A percentile compares a stretch with the other conserved stretches of the same genome.
Conservation (phyloP, 1,139 yeast species). For the Zhuliangozyma parablackwelliae region DNA sequence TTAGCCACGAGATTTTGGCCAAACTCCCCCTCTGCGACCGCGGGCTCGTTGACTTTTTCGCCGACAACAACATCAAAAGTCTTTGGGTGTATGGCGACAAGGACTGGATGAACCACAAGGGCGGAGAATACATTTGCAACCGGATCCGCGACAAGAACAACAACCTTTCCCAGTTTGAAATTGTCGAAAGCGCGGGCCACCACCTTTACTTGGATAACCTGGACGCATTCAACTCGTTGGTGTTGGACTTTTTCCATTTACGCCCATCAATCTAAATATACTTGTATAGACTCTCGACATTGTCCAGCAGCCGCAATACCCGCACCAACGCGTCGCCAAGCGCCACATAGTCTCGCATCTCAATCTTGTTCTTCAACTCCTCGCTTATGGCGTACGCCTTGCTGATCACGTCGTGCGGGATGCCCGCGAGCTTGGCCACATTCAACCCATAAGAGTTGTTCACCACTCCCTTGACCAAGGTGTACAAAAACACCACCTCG, state of each 20-base stretch:
- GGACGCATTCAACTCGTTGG: constrained; percentile 22
- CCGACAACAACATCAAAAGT: constrained; percentile 20
- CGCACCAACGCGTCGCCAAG: constrained; percentile 2
- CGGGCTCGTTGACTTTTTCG: constrained; percentile 29
- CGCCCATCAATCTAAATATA: constrained; percentile 4
- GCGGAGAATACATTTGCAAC: constrained; percentile 34
- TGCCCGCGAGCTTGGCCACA: constrained; percentile 68
- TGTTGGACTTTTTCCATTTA: constrained; percentile 24
- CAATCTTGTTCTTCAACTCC: constrained; percentile 30
- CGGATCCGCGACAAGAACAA: constrained; percentile 16
- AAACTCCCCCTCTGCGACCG: constrained; percentile 40
- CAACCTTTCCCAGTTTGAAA: constrained; percentile 15
- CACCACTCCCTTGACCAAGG: constrained; percentile 54
- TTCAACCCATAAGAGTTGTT: constrained; percentile 72
- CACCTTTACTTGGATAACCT: constrained; percentile 42
- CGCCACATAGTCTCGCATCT: constrained; percentile 11
- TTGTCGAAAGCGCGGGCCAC: constrained; percentile 39
- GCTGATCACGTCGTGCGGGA: constrained; percentile 47
- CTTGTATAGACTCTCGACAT: constrained; percentile 6
- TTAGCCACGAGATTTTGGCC: constrained; percentile 39
- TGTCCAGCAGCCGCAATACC: constrained; percentile 2
- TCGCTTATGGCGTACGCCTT: constrained; percentile 48
- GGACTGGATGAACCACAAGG: constrained; percentile 44
- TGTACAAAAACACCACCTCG: constrained; percentile 57
- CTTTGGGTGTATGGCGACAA: constrained; percentile 41